Base-by-base conservation (phyloP, 371 early-diverging fungal genomes). In the Choanephora cucurbitarum region DNA sequence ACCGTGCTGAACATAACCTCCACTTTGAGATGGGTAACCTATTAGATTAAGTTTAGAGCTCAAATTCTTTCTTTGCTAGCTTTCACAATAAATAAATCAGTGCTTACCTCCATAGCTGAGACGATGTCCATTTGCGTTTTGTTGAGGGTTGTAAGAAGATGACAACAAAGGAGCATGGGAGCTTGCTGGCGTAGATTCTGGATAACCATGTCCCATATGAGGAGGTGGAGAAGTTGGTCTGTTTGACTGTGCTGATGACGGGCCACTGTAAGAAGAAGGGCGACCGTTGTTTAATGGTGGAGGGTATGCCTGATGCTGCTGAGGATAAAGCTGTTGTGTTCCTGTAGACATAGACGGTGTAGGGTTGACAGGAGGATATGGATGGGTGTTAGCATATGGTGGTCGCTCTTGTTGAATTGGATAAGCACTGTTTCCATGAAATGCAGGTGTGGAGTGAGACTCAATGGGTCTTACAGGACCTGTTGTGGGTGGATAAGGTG, bases 391-490 rank as follows among this genome's bases (percentile, higher is more conserved):
- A 17, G 19, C 41, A 17, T 43, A 55, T 15, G 41, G 40, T 40
- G 55, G 58, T 6, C 23, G 44, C 14, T 54, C 55, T 18, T 44
- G 57, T 44, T 9, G 39, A 19, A 33, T 43, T 15, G 28, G 50
- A 10, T 50, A 34, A 40, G 37, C 44, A 39, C 39, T 48, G 23
- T 40, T 56, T 3, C 41, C 40, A 31, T 52, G 54, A 31, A 43
- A 49, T 11, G 64, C 55, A 11, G 75, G 64, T 15, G 72, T 69
- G 9, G 75, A 60, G 5, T 60, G 63, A 14, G 72, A 58, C 44
- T 57, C 63, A 22, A 54, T 48, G 14, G 61, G 63, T 44, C 61
- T 52, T 21, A 37, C 28, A 45, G 19, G 8, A 32, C 24, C 9
- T 34, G 49, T 46, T 8, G 46, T 48, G 49, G 57, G 55, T 19